Evolutionary conservation across 768 basidiomycete genomes (phyloP), one percentile per base, ranked within the genome.

Genomic region (Hericium rajendrae): DNA sequence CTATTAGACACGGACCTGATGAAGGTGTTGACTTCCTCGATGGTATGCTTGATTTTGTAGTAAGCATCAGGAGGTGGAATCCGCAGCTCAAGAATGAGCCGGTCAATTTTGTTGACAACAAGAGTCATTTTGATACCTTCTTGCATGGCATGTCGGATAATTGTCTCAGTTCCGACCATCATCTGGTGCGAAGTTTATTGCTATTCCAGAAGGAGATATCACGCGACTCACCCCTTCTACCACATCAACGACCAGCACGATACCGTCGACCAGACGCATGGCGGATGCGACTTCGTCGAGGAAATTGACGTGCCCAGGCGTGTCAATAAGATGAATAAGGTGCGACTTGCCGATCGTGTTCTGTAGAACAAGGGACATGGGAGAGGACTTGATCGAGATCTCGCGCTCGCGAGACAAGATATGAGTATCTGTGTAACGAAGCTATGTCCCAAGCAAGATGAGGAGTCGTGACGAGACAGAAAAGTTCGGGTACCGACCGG

Each of bases 21-120:
- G 70, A 94, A 87, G 1, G 86, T 90, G 70, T 99, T 99, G 54
- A 99, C 86, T 70, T 99, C 97, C 69, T 99, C 97, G 56, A 99
- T 95, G 2, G 94, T 97, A 69, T 98, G 95, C 71, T 92, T 95
- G 63, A 99, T 92, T 78, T 99, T 99, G 76, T 94, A 97, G 76
- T 91, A 99, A 0, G 97, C 97, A 66, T 99, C 97, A 43, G 85
- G 75, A 55, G 97, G 97, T 66, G 94, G 94, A 67, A 99, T 85
- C 49, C 97, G 85, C 57, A 99, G 77, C 72, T 99, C 97, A 56
- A 99, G 83, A 61, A 98, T 97, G 53, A 99, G 82, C 56, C 97
- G 82, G 73, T 99, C 97, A 67, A 99, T 86, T 78, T 99, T 99
- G 78, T 99, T 99, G 61, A 99, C 82, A 38, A 99, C 85, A 49